Conservation (phyloP, 495 filamentous ascomycete species). For the Friedmanniomyces simplex region DNA sequence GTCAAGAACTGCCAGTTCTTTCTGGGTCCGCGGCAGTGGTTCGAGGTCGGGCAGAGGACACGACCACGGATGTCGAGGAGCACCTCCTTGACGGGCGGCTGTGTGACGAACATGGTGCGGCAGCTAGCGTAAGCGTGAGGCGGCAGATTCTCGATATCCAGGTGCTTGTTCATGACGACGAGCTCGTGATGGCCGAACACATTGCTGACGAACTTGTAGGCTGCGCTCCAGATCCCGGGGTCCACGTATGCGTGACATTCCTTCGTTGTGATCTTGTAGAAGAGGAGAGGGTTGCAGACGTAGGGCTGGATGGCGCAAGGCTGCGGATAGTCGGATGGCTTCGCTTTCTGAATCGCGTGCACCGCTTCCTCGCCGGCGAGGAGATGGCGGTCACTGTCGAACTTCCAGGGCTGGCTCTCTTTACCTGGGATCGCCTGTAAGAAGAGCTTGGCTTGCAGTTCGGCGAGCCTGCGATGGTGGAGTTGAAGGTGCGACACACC, state of each 20-base stretch:
- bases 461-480: neutral
- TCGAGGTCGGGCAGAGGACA: neutral
- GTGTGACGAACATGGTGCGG: neutral
- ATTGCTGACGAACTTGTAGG: no score
- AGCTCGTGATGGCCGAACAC: no score
- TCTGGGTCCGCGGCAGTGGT: neutral
- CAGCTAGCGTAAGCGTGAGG: neutral
- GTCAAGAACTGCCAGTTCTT: neutral
- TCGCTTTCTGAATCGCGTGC: neutral
- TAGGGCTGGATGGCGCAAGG: neutral
- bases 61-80: neutral
- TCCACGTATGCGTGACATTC: neutral
- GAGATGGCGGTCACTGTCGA: neutral
- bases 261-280: neutral
- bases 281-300: neutral
- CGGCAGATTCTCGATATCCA: neutral
- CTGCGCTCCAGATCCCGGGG: neutral
- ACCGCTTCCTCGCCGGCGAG: neutral
- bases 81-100: neutral
- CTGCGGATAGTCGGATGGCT: neutral
- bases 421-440: neutral
- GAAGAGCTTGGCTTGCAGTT: neutral
- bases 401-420: neutral
- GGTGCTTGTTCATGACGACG: neutral
- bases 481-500: neutral